A percentile compares a stretch with the other conserved stretches of the same genome.
Evolutionary conservation across 441 rosid genomes (phyloP).

Genomic region (Euphorbia schlechtendalii): DNA sequence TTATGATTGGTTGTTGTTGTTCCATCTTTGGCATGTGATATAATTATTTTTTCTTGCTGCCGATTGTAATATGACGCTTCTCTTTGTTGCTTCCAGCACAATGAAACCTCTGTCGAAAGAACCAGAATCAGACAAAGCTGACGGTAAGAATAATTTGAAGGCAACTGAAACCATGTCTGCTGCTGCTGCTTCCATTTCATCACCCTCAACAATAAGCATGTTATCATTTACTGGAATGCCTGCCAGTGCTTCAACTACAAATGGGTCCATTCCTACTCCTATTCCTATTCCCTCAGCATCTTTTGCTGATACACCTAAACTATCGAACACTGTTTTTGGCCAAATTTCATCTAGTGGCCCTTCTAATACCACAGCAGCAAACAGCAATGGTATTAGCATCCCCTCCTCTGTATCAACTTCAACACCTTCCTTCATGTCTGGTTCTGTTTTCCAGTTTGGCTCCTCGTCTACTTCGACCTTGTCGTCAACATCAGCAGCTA

Average conservation of each 20-base stretch:
- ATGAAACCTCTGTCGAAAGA: constrained; percentile 28
- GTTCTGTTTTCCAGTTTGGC: constrained; percentile 37
- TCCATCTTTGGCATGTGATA: neutral
- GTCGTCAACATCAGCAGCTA: constrained; percentile 24
- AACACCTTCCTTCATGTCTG: constrained; percentile 19
- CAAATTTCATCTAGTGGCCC: constrained; percentile 29
- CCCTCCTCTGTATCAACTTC: constrained; percentile 18
- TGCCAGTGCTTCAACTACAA: constrained; percentile 27
- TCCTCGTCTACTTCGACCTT: constrained; percentile 32
- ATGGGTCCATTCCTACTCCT: constrained; percentile 33
- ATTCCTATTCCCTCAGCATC: neutral
- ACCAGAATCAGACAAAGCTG: constrained; percentile 38
- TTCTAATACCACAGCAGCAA: constrained; percentile 18
- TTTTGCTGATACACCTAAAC: constrained; percentile 28
- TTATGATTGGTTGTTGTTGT: too few relatives aligned
- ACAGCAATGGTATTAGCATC: constrained; percentile 16
- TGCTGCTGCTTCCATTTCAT: constrained; percentile 31
- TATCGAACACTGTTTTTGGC: constrained; percentile 24
- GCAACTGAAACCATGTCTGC: constrained; percentile 26
- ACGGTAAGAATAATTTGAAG: constrained; percentile 26
- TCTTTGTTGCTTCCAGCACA: constrained; percentile 27
- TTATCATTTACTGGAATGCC: constrained; percentile 41
- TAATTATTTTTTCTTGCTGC: neutral
- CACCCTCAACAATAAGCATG: constrained; percentile 27
- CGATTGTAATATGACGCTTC: constrained; percentile 36